Percentiles rank a stretch among this genome's conserved stretches.
Conservation (phyloP, 169 alveolate species). For the Amoebophrya sp. region DNA sequence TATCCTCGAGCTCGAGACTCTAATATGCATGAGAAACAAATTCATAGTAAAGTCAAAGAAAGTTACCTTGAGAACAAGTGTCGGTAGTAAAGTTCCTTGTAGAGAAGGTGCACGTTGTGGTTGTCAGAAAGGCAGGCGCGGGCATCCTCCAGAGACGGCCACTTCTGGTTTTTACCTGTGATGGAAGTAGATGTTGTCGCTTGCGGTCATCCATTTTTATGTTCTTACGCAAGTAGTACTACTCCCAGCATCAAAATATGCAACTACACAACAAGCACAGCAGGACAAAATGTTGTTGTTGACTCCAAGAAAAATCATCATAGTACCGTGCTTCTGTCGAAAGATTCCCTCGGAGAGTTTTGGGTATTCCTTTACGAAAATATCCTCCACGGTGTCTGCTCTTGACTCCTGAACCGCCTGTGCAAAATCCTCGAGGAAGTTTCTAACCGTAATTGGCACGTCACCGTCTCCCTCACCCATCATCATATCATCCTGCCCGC, state of each 20-base stretch:
- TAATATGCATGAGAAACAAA: too few species aligned
- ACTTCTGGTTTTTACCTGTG: neutral
- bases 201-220: too few species aligned
- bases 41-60: too few species aligned
- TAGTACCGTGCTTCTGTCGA: neutral
- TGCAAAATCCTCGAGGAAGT: neutral
- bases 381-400: neutral
- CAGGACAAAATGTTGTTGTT: too few species aligned
- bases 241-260: too few species aligned
- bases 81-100: slow-evolving; percentile 3
- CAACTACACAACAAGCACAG: too few species aligned
- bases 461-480: too few species aligned
- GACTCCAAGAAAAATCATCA: too few species aligned
- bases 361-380: neutral
- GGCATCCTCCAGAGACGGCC: neutral
- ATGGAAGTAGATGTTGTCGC: neutral
- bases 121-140: neutral
- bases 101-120: neutral
- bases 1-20: too few species aligned
- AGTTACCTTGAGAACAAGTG: neutral
- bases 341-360: neutral
- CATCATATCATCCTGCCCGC: neutral
- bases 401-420: neutral
- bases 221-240: too few species aligned
- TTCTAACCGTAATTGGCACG: neutral